Base-by-base conservation (phyloP, 805 yeast genomes). In the Kazachstania psychrophila region DNA sequence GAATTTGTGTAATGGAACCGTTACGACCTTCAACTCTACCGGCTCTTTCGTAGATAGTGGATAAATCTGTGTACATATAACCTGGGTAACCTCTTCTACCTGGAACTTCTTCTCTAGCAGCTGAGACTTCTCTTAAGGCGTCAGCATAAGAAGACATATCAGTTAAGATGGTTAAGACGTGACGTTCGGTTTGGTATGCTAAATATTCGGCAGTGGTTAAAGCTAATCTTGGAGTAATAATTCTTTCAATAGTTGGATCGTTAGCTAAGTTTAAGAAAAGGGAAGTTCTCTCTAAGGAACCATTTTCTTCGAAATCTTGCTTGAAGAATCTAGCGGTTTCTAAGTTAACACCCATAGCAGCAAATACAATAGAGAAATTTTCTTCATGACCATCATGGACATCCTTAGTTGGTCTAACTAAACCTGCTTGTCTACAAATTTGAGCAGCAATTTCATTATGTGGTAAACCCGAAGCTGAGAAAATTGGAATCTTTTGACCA, bases 31-130 rank as follows among this genome's bases (percentile, higher is more conserved):
- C 98, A 45, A 92, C 97, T 73, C 99, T 84, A 64, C 99, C 99
- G 31, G 99, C 99, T 73, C 99, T 85, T 71, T 92, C 99, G 65
- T 92, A 92, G 58, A 92, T 87, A 36, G 97, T 92, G 35, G 97
- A 85, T 72, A 92, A 85, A 80, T 92, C 99, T 33, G 99, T 92
- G 70, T 92, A 92, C 99, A 92, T 92, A 66, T 92, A 92, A 83
- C 99, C 99, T 47, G 99, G 99, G 67, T 92, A 92, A 73, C 99
- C 99, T 79, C 99, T 87, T 77, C 99, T 87, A 74, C 99, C 99
- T 61, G 98, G 98, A 32, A 92, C 98, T 70, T 94, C 98, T 69
- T 92, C 99, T 74, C 99, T 87, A 33, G 99, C 99, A 44, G 99
- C 98, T 46, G 96, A 87, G 35, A 92, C 98, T 71, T 92, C 99